Evolutionary conservation across 176 grass and related monocot genomes (phyloP).

Genomic region (Paspalum vaginatum): DNA sequence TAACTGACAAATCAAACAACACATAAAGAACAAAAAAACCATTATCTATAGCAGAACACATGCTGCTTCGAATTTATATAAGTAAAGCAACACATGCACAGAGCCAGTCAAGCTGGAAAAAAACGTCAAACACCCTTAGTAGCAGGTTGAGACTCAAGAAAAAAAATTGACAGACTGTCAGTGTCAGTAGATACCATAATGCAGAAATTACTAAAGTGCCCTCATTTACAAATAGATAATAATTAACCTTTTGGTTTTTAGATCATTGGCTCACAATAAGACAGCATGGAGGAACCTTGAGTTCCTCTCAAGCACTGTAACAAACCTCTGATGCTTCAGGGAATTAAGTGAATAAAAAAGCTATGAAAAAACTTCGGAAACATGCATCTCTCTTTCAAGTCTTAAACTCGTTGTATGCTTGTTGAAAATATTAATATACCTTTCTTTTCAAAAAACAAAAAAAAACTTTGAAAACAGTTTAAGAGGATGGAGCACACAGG

Average conservation of each 20-base stretch:
- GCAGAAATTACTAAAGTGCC: too few species aligned
- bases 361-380: not conserved
- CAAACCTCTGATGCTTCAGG: too few species aligned
- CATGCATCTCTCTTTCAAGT: too few species aligned
- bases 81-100: not conserved
- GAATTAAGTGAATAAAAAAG: not conserved
- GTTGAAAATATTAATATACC: too few species aligned
- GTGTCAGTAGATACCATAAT: not conserved
- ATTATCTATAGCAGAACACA: constrained; percentile 27
- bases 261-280: too few species aligned
- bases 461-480: not conserved
- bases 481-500: not conserved
- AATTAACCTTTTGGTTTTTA: too few species aligned
- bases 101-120: not conserved
- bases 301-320: too few species aligned
- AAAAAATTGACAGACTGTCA: not conserved
- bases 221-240: too few species aligned
- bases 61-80: constrained; percentile 7
- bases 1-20: constrained; percentile 29
- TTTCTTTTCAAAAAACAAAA: too few species aligned
- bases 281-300: too few species aligned
- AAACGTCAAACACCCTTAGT: constrained; percentile 8
- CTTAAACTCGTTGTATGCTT: too few species aligned
- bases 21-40: not conserved
- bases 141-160: constrained; percentile 12